Percentiles rank a stretch among this genome's conserved stretches.
Conservation (phyloP, 495 filamentous ascomycete species). For the Daldinia grandis region DNA sequence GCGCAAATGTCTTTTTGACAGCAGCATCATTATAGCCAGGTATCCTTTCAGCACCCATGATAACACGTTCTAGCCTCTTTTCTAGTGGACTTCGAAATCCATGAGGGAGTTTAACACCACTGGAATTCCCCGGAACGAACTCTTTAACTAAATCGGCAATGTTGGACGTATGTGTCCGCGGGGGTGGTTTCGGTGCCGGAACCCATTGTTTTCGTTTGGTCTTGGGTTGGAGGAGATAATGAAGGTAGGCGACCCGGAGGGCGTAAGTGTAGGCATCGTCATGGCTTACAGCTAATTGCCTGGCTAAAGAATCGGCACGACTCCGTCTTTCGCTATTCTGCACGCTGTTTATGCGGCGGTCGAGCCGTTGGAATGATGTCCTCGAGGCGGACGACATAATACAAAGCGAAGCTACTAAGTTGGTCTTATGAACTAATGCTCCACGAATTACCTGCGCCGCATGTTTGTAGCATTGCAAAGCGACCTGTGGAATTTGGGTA, state of each 20-base stretch:
- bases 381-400: conserved; percentile 57
- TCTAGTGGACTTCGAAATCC: conserved; percentile 72
- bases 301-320: conserved; percentile 49
- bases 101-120: conserved; percentile 57
- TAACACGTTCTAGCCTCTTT: conserved; percentile 82
- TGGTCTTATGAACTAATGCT: conserved; percentile 25
- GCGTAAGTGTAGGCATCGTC: conserved; percentile 89
- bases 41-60: conserved; percentile 69
- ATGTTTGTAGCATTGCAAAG: conserved; percentile 24
- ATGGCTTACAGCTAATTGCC: conserved; percentile 55
- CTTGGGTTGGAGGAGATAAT: conserved; percentile 92
- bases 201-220: conserved; percentile 87
- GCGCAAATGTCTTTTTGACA: conserved; percentile 93
- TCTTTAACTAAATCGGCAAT: conserved; percentile 74
- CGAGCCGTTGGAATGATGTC: conserved; percentile 49
- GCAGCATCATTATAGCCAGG: conserved; percentile 85
- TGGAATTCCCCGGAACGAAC: conserved; percentile 55
- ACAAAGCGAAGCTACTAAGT: conserved; percentile 17
- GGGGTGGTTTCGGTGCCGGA: conserved; percentile 64
- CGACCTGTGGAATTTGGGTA: conserved; percentile 3
- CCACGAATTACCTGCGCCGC: conserved; percentile 19
- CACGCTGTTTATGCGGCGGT: conserved; percentile 56
- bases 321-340: conserved; percentile 50
- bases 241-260: conserved; percentile 88
- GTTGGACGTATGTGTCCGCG: conserved; percentile 70